Evolutionary conservation across 2,329 filamentous ascomycete species (phyloP).

Genomic region (Penicillium sp.): DNA sequence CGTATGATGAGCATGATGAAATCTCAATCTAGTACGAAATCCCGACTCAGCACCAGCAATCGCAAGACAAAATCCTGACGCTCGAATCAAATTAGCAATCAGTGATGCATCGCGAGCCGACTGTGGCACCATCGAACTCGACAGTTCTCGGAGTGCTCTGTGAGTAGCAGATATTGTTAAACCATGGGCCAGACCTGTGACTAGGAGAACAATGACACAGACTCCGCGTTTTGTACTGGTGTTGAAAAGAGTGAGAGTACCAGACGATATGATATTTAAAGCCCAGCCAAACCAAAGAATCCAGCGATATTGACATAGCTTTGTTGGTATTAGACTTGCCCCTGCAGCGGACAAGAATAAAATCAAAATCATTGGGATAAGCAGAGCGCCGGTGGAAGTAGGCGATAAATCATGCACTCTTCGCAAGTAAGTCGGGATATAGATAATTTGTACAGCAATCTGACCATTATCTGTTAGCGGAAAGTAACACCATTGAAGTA

Average conservation of each 20-base stretch:
- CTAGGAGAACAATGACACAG: slow-evolving; percentile 1
- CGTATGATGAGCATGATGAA: background rate
- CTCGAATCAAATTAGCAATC: slow-evolving; percentile 10
- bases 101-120: slow-evolving; percentile 5
- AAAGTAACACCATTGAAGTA: background rate
- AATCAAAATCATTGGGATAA: slow-evolving; percentile 3
- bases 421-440: slow-evolving; percentile 7
- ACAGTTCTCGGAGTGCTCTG: slow-evolving; percentile 1
- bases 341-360: background rate
- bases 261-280: slow-evolving; percentile 11
- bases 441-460: slow-evolving; percentile 9
- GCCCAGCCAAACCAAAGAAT: slow-evolving; percentile 12
- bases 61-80: slow-evolving; percentile 7
- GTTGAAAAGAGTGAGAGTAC: background rate
- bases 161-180: slow-evolving; percentile 8
- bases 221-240: background rate
- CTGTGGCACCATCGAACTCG: background rate
- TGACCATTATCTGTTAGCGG: background rate
- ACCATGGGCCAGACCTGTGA: slow-evolving; percentile 11
- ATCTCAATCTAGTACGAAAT: background rate
- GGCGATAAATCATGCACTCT: slow-evolving; percentile 4
- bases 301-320: slow-evolving; percentile 9
- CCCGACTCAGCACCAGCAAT: slow-evolving; percentile 1
- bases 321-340: background rate
- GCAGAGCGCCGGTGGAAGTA: background rate